phyloP scores from a whole-genome alignment of 441 rosid genomes.

The Adansonia rubrostipa region DNA sequence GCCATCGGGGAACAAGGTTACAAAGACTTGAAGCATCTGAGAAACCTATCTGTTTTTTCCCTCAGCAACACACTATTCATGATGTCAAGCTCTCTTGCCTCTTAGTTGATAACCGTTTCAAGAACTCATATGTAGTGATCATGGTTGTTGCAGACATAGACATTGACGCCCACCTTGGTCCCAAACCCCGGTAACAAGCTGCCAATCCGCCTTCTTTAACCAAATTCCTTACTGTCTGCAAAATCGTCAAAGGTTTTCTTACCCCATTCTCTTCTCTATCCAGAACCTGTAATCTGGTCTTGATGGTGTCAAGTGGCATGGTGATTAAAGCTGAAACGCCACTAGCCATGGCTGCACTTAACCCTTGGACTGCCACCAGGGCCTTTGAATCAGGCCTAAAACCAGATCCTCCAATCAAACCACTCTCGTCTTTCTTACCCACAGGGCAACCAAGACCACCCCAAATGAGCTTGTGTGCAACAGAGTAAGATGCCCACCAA shows the following conservation, averaged over 20 bases:
- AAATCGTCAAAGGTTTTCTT: conserved; percentile 51
- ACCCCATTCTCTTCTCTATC: conserved; percentile 68
- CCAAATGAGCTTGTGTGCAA: conserved; percentile 58
- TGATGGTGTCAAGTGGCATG: conserved; percentile 88
- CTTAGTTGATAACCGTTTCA: conserved; percentile 62
- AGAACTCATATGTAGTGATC: conserved; percentile 70
- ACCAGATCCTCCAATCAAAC: conserved; percentile 16
- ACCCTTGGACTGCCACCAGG: conserved; percentile 72
- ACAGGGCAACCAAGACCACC: conserved; percentile 46
- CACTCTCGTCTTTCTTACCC: conserved; percentile 41
- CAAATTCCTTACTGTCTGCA: conserved; percentile 54
- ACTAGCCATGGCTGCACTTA: conserved; percentile 86
- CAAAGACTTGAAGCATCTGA: not conserved
- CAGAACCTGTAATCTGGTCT: conserved; percentile 83
- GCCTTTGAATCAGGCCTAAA: conserved; percentile 65
- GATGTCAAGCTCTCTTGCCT: conserved; percentile 37
- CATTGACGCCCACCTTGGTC: conserved; percentile 80
- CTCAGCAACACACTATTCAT: conserved; percentile 20
- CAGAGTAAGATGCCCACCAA: conserved; percentile 82
- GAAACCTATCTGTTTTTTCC: not conserved
- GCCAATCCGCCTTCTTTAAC: conserved; percentile 62
- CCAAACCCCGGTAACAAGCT: conserved; percentile 72
- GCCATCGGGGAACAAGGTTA: not conserved
- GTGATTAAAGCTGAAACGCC: conserved; percentile 84
- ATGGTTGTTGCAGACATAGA: conserved; percentile 70